phyloP scores from a whole-genome alignment of 2,329 filamentous ascomycete genomes.

The Moelleriella libera region DNA sequence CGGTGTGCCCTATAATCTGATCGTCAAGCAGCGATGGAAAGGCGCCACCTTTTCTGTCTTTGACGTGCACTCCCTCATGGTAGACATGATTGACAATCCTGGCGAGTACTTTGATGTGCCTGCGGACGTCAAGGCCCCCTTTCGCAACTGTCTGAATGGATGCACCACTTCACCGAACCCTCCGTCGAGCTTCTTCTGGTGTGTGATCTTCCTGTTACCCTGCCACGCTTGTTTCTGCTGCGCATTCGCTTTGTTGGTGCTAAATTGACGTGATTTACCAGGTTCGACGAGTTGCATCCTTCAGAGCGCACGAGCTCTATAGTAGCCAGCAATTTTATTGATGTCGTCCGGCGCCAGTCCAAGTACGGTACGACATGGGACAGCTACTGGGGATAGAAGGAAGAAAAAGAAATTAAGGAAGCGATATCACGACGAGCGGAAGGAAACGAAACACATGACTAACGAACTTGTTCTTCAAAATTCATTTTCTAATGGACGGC shows the following conservation, averaged over 20 bases:
- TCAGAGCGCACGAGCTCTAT: constrained; percentile 41
- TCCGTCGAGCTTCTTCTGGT: constrained; percentile 55
- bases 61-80: constrained; percentile 50
- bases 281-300: constrained; percentile 57
- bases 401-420: neutral
- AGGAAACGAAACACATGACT: neutral
- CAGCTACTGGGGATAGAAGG: neutral
- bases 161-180: constrained; percentile 25
- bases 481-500: neutral
- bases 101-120: constrained; percentile 46
- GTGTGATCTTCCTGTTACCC: constrained; percentile 3
- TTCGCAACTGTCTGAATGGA: constrained; percentile 33
- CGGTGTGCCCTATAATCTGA: constrained; percentile 30
- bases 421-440: neutral
- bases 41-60: constrained; percentile 51
- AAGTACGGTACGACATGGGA: constrained; percentile 21
- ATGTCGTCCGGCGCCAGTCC: constrained; percentile 23
- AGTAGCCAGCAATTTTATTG: constrained; percentile 25
- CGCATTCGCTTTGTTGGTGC: neutral
- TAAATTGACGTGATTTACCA: constrained; percentile 4
- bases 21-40: constrained; percentile 32
- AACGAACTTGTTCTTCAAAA: neutral
- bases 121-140: constrained; percentile 45
- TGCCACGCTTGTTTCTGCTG: neutral
- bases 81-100: constrained; percentile 51